Percentiles rank a stretch among this genome's conserved stretches.
Conservation (phyloP, 2,329 filamentous ascomycete genomes). For the Talaromyces rugulosus region DNA sequence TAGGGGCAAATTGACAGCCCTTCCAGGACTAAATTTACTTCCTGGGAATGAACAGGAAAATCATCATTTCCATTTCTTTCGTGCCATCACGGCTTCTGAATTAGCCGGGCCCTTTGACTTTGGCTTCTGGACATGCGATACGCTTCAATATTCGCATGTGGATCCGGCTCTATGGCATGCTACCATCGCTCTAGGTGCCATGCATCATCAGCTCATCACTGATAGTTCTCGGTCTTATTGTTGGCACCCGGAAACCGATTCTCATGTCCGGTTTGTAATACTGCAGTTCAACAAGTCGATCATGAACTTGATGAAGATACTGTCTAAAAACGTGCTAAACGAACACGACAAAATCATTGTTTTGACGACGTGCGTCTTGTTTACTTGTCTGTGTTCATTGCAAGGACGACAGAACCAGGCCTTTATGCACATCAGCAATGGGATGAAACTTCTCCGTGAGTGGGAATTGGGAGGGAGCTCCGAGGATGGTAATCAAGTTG, state of each 20-base stretch:
- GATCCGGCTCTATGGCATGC: not conserved
- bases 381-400: not conserved
- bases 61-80: conserved; percentile 1
- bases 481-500: not conserved
- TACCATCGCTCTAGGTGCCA: not conserved
- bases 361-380: not conserved
- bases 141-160: not conserved
- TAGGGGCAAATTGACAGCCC: not conserved
- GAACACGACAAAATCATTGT: not conserved
- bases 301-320: not conserved
- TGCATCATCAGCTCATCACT: not conserved
- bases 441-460: not conserved
- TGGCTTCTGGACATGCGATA: not conserved
- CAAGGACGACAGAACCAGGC: not conserved
- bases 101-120: not conserved
- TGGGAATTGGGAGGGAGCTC: not conserved
- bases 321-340: not conserved
- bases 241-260: not conserved
- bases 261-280: not conserved
- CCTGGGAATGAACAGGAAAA: not conserved
- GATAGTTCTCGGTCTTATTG: not conserved
- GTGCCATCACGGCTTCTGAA: not conserved
- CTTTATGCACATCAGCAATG: not conserved
- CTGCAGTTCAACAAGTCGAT: conserved; percentile 1
- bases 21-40: not conserved